Percentiles rank a stretch among this genome's conserved stretches.
These are phyloP conservation scores for Trichosporon coremiiforme DNA, from an alignment of 1,284 basidiomycete genomes.

Conservation along the genomic window DNA sequence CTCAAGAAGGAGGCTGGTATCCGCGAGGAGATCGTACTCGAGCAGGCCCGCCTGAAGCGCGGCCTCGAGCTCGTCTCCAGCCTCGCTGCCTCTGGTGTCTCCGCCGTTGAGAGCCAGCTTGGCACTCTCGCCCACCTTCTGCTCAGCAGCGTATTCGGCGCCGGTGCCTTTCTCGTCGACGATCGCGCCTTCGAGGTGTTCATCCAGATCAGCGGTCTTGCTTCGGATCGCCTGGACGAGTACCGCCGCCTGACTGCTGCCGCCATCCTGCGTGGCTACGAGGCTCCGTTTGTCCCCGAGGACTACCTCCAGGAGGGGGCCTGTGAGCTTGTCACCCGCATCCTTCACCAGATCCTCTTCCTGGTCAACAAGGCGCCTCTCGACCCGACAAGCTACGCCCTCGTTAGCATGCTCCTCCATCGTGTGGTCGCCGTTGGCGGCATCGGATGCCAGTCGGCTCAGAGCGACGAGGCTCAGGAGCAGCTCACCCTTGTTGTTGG, in stretches of 20 bases:
- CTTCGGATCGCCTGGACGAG: constrained; percentile 69
- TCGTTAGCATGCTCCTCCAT: constrained; percentile 74
- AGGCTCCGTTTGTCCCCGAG: constrained; percentile 69
- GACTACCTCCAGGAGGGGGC: constrained; percentile 67
- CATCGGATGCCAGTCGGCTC: constrained; percentile 63
- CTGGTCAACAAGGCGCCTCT: constrained; percentile 80
- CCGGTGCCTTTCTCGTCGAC: constrained; percentile 66
- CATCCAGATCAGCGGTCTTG: constrained; percentile 55
- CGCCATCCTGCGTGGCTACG: constrained; percentile 72
- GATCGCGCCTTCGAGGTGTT: constrained; percentile 71
- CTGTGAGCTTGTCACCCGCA: constrained; percentile 74
- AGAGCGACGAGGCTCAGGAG: constrained; percentile 74
- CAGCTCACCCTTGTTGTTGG: constrained; percentile 83
- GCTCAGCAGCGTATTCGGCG: constrained; percentile 66
- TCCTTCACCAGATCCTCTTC: constrained; percentile 82
- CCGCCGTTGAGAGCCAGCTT: constrained; percentile 64
- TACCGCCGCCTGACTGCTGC: constrained; percentile 74
- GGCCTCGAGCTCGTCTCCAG: constrained; percentile 70
- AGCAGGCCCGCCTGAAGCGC: constrained; percentile 65
- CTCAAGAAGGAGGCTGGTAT: constrained; percentile 73
- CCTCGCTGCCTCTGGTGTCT: constrained; percentile 65
- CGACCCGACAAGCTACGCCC: constrained; percentile 81
- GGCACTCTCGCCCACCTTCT: constrained; percentile 65
- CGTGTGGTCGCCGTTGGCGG: constrained; percentile 72
- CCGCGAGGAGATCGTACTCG: constrained; percentile 63